phyloP scores from a whole-genome alignment of 208 protist genomes.

The Naegleria gruberi region DNA sequence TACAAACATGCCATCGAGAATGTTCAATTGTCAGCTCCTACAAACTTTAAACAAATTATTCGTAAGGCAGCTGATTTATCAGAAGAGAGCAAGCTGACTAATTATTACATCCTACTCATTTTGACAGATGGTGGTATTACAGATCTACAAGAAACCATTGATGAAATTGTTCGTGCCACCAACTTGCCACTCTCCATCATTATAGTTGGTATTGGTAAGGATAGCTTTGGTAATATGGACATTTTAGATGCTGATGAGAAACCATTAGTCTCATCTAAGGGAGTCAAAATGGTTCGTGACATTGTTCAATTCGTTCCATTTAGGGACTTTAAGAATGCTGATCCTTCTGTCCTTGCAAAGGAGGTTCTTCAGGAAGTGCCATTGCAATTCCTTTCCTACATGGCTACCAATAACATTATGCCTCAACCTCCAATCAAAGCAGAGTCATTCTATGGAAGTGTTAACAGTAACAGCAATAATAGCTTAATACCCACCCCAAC shows the following conservation, averaged over 20 bases:
- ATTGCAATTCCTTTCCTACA: slow-evolving; percentile 36
- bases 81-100: background rate
- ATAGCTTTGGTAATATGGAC: slow-evolving; percentile 61
- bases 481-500: too few relatives aligned
- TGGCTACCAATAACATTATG: background rate
- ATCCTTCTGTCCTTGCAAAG: slow-evolving; percentile 42
- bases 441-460: background rate
- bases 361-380: slow-evolving; percentile 51
- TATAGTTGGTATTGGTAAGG: slow-evolving; percentile 68
- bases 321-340: slow-evolving; percentile 38
- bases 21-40: slow-evolving; percentile 50
- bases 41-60: slow-evolving; percentile 54
- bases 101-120: slow-evolving; percentile 64
- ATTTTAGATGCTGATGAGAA: slow-evolving; percentile 66
- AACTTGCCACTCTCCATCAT: slow-evolving; percentile 57
- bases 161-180: slow-evolving; percentile 47
- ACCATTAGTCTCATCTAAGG: slow-evolving; percentile 33
- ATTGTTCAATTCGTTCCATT: slow-evolving; percentile 66
- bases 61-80: background rate
- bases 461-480: too few relatives aligned
- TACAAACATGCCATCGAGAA: slow-evolving; percentile 41
- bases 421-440: background rate
- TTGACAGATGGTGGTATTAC: slow-evolving; percentile 62
- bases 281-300: slow-evolving; percentile 32
- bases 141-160: slow-evolving; percentile 49